Evolutionary conservation across 2,329 filamentous ascomycete genomes (phyloP), one percentile per base, ranked within the genome.

Genomic region (Pseudogymnoascus sp.): DNA sequence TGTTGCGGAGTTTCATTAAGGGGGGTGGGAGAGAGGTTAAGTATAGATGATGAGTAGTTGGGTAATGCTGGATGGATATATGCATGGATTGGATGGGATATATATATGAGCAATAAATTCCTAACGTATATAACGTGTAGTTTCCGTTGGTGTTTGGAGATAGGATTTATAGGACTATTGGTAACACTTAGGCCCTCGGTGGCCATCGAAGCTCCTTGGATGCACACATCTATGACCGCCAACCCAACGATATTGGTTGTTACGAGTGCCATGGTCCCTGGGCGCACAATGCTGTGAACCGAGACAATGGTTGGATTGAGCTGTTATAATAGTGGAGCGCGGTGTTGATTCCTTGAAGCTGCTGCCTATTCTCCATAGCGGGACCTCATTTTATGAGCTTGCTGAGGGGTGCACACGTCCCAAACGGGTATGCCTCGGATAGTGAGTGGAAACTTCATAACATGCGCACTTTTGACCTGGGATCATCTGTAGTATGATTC

Each of bases 1-100:
- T 1, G 86, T 90, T 71, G 89, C 89, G 0, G 89, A 91, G 67
- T 93, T 93, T 73, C 87, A 91, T 72, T 90, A 67, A 78, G 61
- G 46, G 46, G 44, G 31, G 6, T 14, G 10, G 2, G 53, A 18
- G 25, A 21, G 53, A 3, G 56, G 31, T 36, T 60, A 53, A 53
- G 7, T 53, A 53, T 53, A 53, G 23, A 53, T 53, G 46, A 31
- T 53, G 25, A n/a, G 4, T 4, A 28, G 44, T 31, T 28, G 46
- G 46, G 25, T 53, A 53, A 31, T 31, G 7, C 46, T 53, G 14
- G 36, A 38, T 5, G 31, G 36, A 7, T 61, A 18, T 23, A 16
- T 53, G 46, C 46, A 50, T 53, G 46, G 46, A n/a, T 10, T 53
- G 46, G 46, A 53, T 50, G 46, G 46, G 46, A 53, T 25, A 50